Conservation (phyloP, 371 early-diverging fungal species). For the Catenaria anguillulae region DNA sequence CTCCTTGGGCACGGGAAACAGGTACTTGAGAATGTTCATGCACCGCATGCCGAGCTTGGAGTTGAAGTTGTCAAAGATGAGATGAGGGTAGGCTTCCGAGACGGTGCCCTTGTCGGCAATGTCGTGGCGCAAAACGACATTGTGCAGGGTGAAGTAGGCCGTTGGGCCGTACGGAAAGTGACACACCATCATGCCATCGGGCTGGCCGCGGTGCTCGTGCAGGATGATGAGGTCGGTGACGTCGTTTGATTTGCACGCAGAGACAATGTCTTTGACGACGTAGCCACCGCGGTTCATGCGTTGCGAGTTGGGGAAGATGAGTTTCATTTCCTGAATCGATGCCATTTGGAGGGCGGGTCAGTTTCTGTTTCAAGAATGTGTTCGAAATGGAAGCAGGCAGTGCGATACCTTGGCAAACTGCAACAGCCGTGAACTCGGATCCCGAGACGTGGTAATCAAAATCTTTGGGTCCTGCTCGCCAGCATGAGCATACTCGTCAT, state of each 20-base stretch:
- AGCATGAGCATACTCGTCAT: constrained; percentile 92
- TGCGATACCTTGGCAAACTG: constrained; percentile 76
- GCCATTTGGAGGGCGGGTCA: constrained; percentile 14
- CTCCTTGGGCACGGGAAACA: constrained; percentile 94
- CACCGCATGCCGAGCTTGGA: constrained; percentile 74
- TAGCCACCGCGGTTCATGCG: constrained; percentile 96
- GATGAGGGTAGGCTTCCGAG: constrained; percentile 87
- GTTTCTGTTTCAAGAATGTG: not conserved
- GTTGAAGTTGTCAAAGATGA: constrained; percentile 88
- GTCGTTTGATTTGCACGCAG: constrained; percentile 84
- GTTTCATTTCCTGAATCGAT: constrained; percentile 81
- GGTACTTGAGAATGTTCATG: constrained; percentile 75
- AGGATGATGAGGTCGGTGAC: constrained; percentile 93
- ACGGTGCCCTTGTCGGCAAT: constrained; percentile 89
- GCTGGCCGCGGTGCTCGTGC: constrained; percentile 95
- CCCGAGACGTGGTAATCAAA: constrained; percentile 93
- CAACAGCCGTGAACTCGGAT: constrained; percentile 83
- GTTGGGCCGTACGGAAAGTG: constrained; percentile 99
- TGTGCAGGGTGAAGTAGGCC: constrained; percentile 90
- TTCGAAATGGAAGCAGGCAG: not conserved
- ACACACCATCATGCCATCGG: constrained; percentile 88
- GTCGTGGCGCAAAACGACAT: constrained; percentile 93
- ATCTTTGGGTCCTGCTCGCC: constrained; percentile 90
- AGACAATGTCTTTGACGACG: constrained; percentile 88
- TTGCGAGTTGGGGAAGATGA: constrained; percentile 93